Base-by-base conservation (phyloP, 1,139 yeast genomes). In the Candida neerlandica region DNA sequence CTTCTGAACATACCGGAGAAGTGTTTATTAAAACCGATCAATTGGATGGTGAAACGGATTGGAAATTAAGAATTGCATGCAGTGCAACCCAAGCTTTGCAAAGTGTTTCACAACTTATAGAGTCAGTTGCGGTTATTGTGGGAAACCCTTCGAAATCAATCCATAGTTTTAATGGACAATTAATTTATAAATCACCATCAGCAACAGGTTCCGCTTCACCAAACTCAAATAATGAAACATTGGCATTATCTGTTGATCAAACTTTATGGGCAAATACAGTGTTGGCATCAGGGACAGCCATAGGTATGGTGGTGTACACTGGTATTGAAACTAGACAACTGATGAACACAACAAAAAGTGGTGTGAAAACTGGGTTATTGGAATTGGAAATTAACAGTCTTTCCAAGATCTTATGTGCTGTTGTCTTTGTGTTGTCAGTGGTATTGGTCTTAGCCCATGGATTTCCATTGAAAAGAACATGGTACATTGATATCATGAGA, bases 231-330 rank as follows among this genome's bases (percentile, higher is more conserved):
- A 81, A 78, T 43, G 78, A 82, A 40, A 73, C 85, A 1, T 75
- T 80, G 33, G 92, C 97, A 3, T 72, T 95, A 30, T 77, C 87
- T 1, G 83, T 94, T 3, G 99, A 95, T 66, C 94, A 94, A 63
- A 90, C 99, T 0, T 69, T 95, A 62, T 95, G 99, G 99, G 98
- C 98, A 10, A 95, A 95, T 64, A 94, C 99, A 0, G 97, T 95
- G 0, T 73, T 95, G 32, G 99, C 99, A 0, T 88, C 96, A 0
- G 98, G 98, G 7, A 80, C 90, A 2, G 95, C 96, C 12, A 73
- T 91, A 35, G 99, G 96, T 1, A 84, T 94, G 60, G 84, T 95
- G 18, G 74, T 90, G 1, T 95, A 92, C 65, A 94, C 99, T 0
- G 99, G 99, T 16, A 69, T 73, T 33, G 98, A 94, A 61, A 95